These are phyloP conservation scores for Termitomyces sp. DNA, from an alignment of 768 basidiomycete species.

Conservation along the genomic window DNA sequence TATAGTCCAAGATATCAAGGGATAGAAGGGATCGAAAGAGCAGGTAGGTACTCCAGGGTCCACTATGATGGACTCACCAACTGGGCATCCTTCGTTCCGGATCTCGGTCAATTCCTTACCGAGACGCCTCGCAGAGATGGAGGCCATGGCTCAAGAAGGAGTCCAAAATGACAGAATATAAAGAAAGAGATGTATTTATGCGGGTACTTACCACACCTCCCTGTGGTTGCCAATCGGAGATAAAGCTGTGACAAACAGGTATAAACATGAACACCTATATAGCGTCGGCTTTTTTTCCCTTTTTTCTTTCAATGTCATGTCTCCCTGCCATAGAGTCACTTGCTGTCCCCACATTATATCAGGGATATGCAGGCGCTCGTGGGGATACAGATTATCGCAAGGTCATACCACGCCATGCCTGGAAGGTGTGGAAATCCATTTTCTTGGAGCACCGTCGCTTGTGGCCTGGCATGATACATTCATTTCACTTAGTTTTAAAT, in stretches of 20 bases:
- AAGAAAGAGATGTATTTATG: background rate
- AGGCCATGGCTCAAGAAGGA: constrained; percentile 37
- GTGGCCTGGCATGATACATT: constrained; percentile 26
- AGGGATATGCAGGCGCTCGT: constrained; percentile 63
- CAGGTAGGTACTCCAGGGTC: background rate
- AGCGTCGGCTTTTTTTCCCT: constrained; percentile 17
- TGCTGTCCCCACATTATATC: constrained; percentile 36
- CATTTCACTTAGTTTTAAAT: background rate
- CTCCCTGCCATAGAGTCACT: constrained; percentile 72
- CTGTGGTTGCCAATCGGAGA: background rate
- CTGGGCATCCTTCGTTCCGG: constrained; percentile 57
- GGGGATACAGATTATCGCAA: constrained; percentile 50
- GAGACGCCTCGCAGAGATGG: constrained; percentile 59
- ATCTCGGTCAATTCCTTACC: constrained; percentile 71
- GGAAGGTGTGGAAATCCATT: constrained; percentile 17
- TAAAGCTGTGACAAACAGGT: constrained; percentile 6
- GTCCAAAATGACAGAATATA: background rate
- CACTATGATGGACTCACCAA: constrained; percentile 35
- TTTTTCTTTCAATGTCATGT: constrained; percentile 29
- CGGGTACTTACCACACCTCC: background rate
- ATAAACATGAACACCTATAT: constrained; percentile 16
- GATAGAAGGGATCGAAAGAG: background rate
- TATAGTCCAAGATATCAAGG: background rate
- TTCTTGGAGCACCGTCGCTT: constrained; percentile 17
- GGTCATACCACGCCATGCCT: constrained; percentile 20